These are phyloP conservation scores for Populus deltoides DNA, from an alignment of 345 rosid genomes.

Conservation along the genomic window DNA sequence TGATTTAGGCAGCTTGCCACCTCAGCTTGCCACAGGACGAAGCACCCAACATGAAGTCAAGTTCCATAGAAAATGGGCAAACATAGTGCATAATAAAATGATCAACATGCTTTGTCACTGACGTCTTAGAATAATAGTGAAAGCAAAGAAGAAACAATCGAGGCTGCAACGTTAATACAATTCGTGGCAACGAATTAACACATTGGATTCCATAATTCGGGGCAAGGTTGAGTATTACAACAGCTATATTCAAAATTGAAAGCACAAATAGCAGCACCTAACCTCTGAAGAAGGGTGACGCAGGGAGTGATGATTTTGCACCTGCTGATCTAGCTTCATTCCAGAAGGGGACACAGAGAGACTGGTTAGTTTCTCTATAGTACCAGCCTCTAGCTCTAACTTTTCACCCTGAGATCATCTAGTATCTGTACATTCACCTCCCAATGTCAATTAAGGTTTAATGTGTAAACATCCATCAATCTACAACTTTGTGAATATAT, in stretches of 20 bases:
- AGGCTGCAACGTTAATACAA: neutral
- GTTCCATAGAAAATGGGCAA: neutral
- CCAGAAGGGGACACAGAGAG: neutral
- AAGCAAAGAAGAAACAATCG: neutral
- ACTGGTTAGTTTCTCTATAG: constrained; percentile 18
- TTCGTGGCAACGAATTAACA: neutral
- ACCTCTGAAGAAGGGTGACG: neutral
- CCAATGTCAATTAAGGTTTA: constrained; percentile 15
- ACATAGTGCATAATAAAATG: neutral
- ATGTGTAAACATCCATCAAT: constrained; percentile 9
- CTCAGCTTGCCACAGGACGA: neutral
- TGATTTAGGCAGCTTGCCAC: neutral
- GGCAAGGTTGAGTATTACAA: neutral
- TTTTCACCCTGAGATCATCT: constrained; percentile 17
- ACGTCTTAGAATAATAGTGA: neutral
- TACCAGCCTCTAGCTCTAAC: constrained; percentile 15
- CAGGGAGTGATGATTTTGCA: constrained; percentile 4
- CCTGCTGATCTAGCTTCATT: constrained; percentile 8
- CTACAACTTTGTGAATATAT: constrained; percentile 20
- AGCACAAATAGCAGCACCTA: neutral
- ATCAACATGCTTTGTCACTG: neutral
- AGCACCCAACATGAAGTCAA: neutral
- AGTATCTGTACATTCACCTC: constrained; percentile 39
- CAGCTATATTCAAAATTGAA: neutral
- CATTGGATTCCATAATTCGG: neutral